A percentile compares a stretch with the other conserved stretches of the same genome.
Conservation (phyloP, 768 basidiomycete genomes). For the Xerocomellus amylosporus region DNA sequence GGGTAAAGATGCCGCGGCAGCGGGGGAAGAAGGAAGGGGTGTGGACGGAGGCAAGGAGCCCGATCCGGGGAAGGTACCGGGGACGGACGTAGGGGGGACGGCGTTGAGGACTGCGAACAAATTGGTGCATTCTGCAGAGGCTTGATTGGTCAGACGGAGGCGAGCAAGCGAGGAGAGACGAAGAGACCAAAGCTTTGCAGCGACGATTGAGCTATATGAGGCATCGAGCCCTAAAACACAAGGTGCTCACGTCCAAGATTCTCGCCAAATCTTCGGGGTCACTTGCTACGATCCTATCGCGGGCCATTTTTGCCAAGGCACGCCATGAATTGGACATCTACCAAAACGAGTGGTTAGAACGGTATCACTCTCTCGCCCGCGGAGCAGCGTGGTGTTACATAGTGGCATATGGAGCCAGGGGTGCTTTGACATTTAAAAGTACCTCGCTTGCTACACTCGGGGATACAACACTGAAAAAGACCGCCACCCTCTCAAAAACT, state of each 20-base stretch:
- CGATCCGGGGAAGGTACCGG: constrained; percentile 50
- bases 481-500: constrained; percentile 7
- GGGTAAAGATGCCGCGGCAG: neutral
- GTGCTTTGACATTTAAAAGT: constrained; percentile 17
- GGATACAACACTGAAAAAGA: constrained; percentile 23
- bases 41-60: constrained; percentile 2
- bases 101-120: constrained; percentile 68
- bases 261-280: constrained; percentile 64
- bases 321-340: constrained; percentile 91
- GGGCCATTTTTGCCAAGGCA: constrained; percentile 78
- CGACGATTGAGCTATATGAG: constrained; percentile 1
- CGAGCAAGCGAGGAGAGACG: constrained; percentile 77
- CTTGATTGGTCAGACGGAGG: constrained; percentile 81
- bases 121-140: constrained; percentile 80
- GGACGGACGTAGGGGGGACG: constrained; percentile 51
- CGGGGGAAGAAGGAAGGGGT: constrained; percentile 37
- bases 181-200: constrained; percentile 73
- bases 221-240: neutral
- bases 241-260: constrained; percentile 59
- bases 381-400: neutral
- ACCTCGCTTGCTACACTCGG: constrained; percentile 18
- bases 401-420: neutral
- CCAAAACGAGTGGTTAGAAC: constrained; percentile 14
- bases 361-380: neutral
- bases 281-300: constrained; percentile 68